Evolutionary conservation across 1,284 basidiomycete genomes (phyloP), one percentile per base, ranked within the genome.

Genomic region (Erythrobasidium hasegawianum): DNA sequence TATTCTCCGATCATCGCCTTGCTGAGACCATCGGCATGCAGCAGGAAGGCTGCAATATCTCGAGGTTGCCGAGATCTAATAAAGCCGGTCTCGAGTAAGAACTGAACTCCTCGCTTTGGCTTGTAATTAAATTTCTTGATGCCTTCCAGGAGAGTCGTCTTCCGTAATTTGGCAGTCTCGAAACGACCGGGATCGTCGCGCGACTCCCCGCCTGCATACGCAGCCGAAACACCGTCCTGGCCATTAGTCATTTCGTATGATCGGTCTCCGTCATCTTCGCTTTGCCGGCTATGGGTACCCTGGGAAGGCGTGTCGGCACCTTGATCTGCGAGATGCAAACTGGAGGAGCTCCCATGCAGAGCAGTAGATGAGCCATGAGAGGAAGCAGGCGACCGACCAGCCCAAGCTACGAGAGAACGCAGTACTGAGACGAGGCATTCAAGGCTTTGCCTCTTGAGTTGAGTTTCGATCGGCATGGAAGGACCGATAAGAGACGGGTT

Each of bases 111-210:
- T 72, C 87, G 83, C 79, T 96, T 97, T 11, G 96, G 94, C 79
- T 97, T 98, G 81, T 89, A 94, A 79, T 98, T 98, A 80, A 99
- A 99, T 78, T 92, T 92, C 78, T 88, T 92, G 77, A 99, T 90
- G 29, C 95, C 97, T 76, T 98, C 96, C 52, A 96, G 79, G 33
- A 98, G 79, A 0, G 89, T 92, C 39, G 90, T 98, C 81, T 99
- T 99, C 80, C 92, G 89, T 78, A 93, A 89, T 78, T 97, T 98
- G 29, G 93, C 96, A 71, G 84, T 94, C 80, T 98, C 96, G 73
- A 99, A 97, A 75, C 85, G 86, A 41, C 83, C 87, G 0, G 95
- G 95, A 76, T 98, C 96, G 75, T 98, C 96, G n/a, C 50, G 54
- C 13, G 60, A 40, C 18, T 66, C 68, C 3, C 53, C 14, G 5